phyloP scores from a whole-genome alignment of 345 rosid species.

The Physaria fendleri region DNA sequence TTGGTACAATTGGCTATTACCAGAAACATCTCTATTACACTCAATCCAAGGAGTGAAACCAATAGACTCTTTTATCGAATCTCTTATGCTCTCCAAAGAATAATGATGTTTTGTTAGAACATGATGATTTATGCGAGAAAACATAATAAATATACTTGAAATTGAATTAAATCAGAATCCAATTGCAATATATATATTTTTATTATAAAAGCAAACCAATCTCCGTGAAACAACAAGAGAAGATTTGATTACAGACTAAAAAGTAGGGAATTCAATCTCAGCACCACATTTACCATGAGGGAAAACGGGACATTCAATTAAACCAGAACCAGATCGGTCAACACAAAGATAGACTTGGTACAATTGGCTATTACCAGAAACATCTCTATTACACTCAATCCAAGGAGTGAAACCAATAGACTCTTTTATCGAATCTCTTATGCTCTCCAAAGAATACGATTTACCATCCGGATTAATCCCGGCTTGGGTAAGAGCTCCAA shows the following conservation, averaged over 20 bases:
- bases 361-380: conserved; percentile 65
- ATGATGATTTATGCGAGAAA: too few relatives aligned
- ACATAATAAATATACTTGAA: too few relatives aligned
- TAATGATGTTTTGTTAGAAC: too few relatives aligned
- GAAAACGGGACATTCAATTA: conserved; percentile 70
- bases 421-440: conserved; percentile 50
- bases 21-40: conserved; percentile 59
- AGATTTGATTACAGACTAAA: too few relatives aligned
- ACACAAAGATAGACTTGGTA: conserved; percentile 86
- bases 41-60: conserved; percentile 69
- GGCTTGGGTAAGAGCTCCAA: conserved; percentile 40
- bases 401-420: conserved; percentile 57
- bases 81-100: conserved; percentile 47
- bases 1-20: conserved; percentile 78
- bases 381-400: conserved; percentile 63
- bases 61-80: conserved; percentile 43
- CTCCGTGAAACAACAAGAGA: too few relatives aligned
- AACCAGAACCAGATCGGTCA: conserved; percentile 51
- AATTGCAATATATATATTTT: too few relatives aligned
- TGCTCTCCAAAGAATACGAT: conserved; percentile 44
- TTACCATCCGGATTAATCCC: conserved; percentile 59
- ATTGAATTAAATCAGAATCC: too few relatives aligned
- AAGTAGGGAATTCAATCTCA: conserved; percentile 63
- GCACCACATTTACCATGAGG: conserved; percentile 54
- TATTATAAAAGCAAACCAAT: too few relatives aligned